Percentiles rank a stretch among this genome's conserved stretches.
These are phyloP conservation scores for Capsicum chinense DNA, from an alignment of 257 asterid genomes.

Conservation along the genomic window DNA sequence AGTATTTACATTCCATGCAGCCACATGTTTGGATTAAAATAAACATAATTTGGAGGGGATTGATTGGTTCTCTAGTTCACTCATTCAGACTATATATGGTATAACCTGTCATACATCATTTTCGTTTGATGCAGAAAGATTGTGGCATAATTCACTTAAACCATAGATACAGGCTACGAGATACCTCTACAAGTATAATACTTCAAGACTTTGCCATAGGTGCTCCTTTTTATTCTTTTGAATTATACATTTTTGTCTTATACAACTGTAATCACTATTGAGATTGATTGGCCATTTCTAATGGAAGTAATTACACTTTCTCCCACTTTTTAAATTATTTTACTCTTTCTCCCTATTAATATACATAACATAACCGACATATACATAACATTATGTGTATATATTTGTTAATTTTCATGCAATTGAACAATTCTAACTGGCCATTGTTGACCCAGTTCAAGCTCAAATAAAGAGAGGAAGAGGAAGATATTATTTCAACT, in stretches of 20 bases:
- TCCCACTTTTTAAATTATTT: too few species aligned
- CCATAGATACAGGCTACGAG: slow-evolving; percentile 3
- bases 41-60: not conserved
- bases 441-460: too few species aligned
- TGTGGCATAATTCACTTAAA: slow-evolving; percentile 10
- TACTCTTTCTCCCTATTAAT: too few species aligned
- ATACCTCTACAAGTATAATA: not conserved
- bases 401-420: too few species aligned
- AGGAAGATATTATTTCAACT: too few species aligned
- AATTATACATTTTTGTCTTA: slow-evolving; percentile 23
- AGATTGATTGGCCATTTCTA: slow-evolving; percentile 24
- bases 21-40: not conserved
- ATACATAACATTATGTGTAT: too few species aligned
- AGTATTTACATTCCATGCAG: not conserved
- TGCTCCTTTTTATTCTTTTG: not conserved
- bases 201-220: not conserved
- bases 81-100: not conserved
- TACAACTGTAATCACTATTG: slow-evolving; percentile 30
- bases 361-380: too few species aligned
- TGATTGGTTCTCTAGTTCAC: not conserved
- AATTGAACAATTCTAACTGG: too few species aligned
- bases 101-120: not conserved
- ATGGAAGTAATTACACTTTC: too few species aligned
- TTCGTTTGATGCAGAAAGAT: not conserved
- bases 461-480: too few species aligned